Conservation (phyloP, 352 stramenopile genomes). For the Nothophytophthora sp. region DNA sequence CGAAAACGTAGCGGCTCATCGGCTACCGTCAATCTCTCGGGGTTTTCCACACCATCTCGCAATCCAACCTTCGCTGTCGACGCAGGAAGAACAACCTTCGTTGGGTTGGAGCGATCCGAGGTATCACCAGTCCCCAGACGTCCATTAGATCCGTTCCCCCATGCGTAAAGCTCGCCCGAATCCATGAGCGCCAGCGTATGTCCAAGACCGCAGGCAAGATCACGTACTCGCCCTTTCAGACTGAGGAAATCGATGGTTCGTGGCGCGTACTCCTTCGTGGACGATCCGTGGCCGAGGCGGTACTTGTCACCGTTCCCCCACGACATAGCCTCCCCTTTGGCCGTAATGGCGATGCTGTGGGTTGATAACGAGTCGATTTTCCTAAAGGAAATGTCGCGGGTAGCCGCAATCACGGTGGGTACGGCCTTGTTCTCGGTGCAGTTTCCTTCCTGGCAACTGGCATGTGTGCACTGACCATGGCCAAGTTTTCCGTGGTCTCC, state of each 20-base stretch:
- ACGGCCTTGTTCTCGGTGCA: constrained; percentile 84
- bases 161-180: constrained; percentile 72
- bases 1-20: constrained; percentile 17
- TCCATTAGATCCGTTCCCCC: constrained; percentile 88
- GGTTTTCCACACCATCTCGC: neutral
- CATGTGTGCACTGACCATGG: constrained; percentile 71
- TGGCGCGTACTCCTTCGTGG: constrained; percentile 71
- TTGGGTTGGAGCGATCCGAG: constrained; percentile 64
- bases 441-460: constrained; percentile 66
- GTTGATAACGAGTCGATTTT: constrained; percentile 87
- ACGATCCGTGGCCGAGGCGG: constrained; percentile 71
- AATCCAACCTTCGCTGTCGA: neutral
- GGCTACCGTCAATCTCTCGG: neutral
- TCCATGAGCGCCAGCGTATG: constrained; percentile 66
- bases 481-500: constrained; percentile 84
- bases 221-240: constrained; percentile 54
- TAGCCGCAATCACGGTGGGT: constrained; percentile 63
- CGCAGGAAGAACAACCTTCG: constrained; percentile 17
- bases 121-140: constrained; percentile 79
- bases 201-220: constrained; percentile 65
- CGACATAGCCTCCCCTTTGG: constrained; percentile 62
- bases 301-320: constrained; percentile 89
- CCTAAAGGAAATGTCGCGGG: constrained; percentile 43
- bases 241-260: constrained; percentile 61
- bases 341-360: constrained; percentile 75